These are phyloP conservation scores for Diutina mesorugosa DNA, from an alignment of 1,139 yeast genomes.

Conservation along the genomic window DNA sequence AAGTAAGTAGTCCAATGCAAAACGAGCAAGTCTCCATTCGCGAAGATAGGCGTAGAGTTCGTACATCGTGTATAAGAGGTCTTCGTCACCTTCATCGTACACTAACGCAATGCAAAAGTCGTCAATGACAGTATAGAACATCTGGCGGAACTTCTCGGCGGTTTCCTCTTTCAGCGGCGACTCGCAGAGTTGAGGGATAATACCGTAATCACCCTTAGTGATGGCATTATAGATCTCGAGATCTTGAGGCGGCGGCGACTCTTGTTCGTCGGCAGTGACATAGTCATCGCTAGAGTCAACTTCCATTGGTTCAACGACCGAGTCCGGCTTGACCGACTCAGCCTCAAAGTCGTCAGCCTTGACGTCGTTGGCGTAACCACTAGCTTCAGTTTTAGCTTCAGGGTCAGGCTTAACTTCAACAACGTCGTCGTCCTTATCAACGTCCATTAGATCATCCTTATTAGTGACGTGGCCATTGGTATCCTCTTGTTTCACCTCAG, in stretches of 20 bases:
- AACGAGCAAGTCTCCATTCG: conserved; percentile 40
- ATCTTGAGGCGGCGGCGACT: neutral
- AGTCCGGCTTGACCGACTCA: neutral
- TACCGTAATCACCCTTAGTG: conserved; percentile 1
- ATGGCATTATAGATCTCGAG: neutral
- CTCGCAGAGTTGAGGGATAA: conserved; percentile 1
- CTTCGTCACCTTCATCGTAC: conserved; percentile 53
- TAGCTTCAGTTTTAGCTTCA: neutral
- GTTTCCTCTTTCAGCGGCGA: neutral
- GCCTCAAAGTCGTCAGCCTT: neutral
- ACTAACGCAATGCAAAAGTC: conserved; percentile 41
- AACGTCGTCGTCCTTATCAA: neutral
- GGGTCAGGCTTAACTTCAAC: neutral
- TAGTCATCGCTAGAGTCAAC: neutral
- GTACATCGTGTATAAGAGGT: conserved; percentile 32
- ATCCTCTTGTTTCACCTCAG: neutral
- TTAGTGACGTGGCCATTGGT: neutral
- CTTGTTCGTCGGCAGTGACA: neutral
- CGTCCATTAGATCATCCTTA: neutral
- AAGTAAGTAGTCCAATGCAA: conserved; percentile 51
- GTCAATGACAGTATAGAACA: conserved; percentile 35
- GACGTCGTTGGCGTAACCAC: neutral
- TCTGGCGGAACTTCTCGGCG: conserved; percentile 6
- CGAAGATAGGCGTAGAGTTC: conserved; percentile 38
- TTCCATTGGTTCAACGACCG: neutral